phyloP scores from a whole-genome alignment of 148 eudicot genomes.

The Rhododendron ovatum region DNA sequence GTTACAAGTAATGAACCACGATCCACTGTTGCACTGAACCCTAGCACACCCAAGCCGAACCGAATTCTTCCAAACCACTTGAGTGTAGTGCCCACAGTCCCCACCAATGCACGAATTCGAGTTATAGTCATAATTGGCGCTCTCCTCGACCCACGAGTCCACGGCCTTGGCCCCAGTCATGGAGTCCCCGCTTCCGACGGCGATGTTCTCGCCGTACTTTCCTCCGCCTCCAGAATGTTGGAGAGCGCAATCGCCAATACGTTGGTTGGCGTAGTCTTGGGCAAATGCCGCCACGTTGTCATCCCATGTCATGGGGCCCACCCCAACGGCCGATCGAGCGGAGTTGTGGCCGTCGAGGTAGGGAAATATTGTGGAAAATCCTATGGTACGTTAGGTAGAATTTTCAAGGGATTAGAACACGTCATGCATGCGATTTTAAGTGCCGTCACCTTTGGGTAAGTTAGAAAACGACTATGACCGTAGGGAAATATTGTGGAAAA shows the following conservation, averaged over 20 bases:
- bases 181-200: conserved; percentile 16
- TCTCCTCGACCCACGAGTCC: conserved; percentile 21
- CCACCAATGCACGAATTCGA: conserved; percentile 12
- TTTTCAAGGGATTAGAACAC: too few relatives aligned
- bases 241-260: conserved; percentile 12
- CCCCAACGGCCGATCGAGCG: not conserved
- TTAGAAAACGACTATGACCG: not conserved
- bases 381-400: not conserved
- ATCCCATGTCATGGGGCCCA: conserved; percentile 21
- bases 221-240: conserved; percentile 4
- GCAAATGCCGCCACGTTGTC: conserved; percentile 20
- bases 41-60: conserved; percentile 17
- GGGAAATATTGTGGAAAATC: not conserved
- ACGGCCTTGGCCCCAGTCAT: conserved; percentile 11
- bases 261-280: conserved; percentile 12
- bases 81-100: conserved; percentile 22
- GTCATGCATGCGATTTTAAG: not conserved
- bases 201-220: conserved; percentile 30
- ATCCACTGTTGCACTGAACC: conserved; percentile 8
- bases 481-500: not conserved
- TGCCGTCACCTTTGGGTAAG: not conserved
- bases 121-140: not conserved
- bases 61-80: conserved; percentile 23
- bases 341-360: not conserved
- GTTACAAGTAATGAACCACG: conserved; percentile 15